phyloP scores from a whole-genome alignment of 371 early-diverging fungal genomes.

The Sporodiniella umbellata region DNA sequence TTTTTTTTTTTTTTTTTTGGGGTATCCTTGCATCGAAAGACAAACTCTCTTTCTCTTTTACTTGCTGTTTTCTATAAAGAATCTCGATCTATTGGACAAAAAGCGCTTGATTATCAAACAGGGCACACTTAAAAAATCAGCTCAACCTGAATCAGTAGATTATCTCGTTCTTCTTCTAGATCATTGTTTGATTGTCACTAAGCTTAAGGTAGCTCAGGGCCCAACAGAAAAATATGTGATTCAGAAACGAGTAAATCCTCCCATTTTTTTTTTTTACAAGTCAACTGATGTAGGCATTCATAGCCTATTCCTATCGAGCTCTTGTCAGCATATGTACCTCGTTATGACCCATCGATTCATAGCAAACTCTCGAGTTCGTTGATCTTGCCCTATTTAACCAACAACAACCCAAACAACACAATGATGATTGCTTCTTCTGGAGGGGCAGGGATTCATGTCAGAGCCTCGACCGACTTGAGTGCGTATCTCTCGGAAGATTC shows the following conservation, averaged over 20 bases:
- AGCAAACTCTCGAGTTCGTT: conserved; percentile 24
- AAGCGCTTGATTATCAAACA: conserved; percentile 36
- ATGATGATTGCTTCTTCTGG: background rate
- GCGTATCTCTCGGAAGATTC: conserved; percentile 5
- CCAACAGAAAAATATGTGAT: conserved; percentile 35
- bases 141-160: conserved; percentile 52
- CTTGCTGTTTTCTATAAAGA: conserved; percentile 20
- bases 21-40: too few relatives aligned
- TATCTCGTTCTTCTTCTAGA: conserved; percentile 57
- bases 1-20: too few relatives aligned
- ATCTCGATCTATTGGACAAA: conserved; percentile 28
- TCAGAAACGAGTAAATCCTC: conserved; percentile 26
- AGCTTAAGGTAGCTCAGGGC: conserved; percentile 25
- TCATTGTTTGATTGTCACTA: conserved; percentile 38
- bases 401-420: conserved; percentile 1
- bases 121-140: conserved; percentile 40
- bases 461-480: conserved; percentile 16
- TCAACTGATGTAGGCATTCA: conserved; percentile 31
- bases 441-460: conserved; percentile 5
- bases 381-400: conserved; percentile 7
- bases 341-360: background rate
- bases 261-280: background rate
- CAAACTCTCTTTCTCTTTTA: too few relatives aligned
- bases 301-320: conserved; percentile 78
- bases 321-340: conserved; percentile 31